Percentiles rank a stretch among this genome's conserved stretches.
phyloP scores from a whole-genome alignment of 2,329 filamentous ascomycete genomes.

The Fusarium dlaminii region DNA sequence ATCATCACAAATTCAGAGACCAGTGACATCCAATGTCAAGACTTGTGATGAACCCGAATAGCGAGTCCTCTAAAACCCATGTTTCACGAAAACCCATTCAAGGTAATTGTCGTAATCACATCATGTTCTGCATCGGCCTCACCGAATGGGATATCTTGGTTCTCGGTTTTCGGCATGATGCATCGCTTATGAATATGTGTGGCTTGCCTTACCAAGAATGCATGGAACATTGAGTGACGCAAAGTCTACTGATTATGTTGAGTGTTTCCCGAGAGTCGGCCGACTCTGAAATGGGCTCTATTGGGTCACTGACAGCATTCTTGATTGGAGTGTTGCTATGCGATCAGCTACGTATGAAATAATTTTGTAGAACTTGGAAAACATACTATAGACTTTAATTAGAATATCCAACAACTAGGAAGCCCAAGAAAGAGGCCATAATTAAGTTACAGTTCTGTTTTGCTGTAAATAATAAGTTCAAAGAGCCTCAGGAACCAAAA shows the following conservation, averaged over 20 bases:
- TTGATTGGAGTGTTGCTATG: neutral
- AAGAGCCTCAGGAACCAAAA: neutral
- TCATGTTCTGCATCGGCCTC: neutral
- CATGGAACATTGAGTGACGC: slow-evolving; percentile 4
- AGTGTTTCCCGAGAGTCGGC: neutral
- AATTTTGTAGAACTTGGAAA: neutral
- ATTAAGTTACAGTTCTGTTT: neutral
- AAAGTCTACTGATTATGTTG: neutral
- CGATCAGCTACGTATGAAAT: no score
- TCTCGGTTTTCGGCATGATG: slow-evolving; percentile 3
- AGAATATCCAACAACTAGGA: neutral
- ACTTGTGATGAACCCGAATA: neutral
- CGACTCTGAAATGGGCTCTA: neutral
- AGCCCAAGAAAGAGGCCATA: neutral
- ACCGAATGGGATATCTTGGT: neutral
- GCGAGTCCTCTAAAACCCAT: neutral
- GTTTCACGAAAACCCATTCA: neutral
- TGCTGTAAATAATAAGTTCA: neutral
- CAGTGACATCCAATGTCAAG: neutral
- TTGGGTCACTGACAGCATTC: neutral
- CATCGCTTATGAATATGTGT: slow-evolving; percentile 17
- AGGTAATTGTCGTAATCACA: neutral
- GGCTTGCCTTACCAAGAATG: slow-evolving; percentile 31
- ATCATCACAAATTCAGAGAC: no score
- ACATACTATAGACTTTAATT: neutral